Evolutionary conservation across 2,329 filamentous ascomycete genomes (phyloP).

Genomic region (Pestalotiopsis sp.): DNA sequence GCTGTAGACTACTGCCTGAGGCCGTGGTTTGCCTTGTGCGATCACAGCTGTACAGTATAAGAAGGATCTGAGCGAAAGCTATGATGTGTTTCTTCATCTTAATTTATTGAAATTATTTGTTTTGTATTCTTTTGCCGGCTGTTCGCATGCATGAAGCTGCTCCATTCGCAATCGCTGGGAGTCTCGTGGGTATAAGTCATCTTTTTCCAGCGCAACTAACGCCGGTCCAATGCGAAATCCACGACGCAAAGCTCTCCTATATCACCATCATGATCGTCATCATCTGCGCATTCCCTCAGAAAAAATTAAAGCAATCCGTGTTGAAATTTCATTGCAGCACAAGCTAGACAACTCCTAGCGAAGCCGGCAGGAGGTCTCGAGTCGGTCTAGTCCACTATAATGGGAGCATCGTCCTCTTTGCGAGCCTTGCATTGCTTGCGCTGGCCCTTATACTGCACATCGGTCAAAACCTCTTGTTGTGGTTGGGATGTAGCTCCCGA

Average conservation of each 20-base stretch:
- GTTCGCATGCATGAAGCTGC: background rate
- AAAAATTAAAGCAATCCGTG: background rate
- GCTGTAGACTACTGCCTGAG: too few species aligned
- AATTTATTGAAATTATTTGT: too few species aligned
- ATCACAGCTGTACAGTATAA: too few species aligned
- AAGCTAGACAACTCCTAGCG: background rate
- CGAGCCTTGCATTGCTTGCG: background rate
- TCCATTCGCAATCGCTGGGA: background rate
- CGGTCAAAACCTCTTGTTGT: background rate
- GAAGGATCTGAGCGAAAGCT: too few species aligned
- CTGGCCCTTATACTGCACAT: background rate
- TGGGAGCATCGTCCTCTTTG: background rate
- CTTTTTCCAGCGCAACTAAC: background rate
- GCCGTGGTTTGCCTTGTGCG: too few species aligned
- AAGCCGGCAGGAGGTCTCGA: background rate
- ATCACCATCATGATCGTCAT: background rate
- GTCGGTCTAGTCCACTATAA: background rate
- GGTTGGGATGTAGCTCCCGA: background rate
- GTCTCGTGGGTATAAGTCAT: background rate
- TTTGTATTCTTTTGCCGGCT: background rate
- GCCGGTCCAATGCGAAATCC: background rate
- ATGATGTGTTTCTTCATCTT: too few species aligned
- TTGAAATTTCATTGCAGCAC: background rate
- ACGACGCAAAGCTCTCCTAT: background rate
- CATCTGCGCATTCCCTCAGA: background rate